Percentiles rank a stretch among this genome's conserved stretches.
Conservation (phyloP, 805 yeast genomes). For the Kodamaea fukazawae region DNA sequence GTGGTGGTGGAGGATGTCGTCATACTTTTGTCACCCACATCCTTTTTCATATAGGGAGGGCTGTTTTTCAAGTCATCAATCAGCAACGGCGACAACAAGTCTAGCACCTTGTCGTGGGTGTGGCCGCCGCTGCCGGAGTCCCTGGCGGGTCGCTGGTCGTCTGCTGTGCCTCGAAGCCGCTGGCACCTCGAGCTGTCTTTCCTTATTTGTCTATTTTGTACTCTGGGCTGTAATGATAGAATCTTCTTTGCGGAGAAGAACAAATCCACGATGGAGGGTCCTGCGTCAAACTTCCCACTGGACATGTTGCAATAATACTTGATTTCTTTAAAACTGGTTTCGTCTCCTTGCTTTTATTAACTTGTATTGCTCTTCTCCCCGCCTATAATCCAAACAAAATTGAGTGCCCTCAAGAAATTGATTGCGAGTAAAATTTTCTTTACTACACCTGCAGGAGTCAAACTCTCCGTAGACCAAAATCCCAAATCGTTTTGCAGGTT, state of each 20-base stretch:
- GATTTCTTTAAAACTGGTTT: not conserved
- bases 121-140: constrained; percentile 2
- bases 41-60: constrained; percentile 7
- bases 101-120: constrained; percentile 26
- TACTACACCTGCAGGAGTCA: not conserved
- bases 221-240: constrained; percentile 37
- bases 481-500: constrained; percentile 1
- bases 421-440: too few species aligned
- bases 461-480: too few species aligned
- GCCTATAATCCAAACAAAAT: not conserved
- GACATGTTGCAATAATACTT: constrained; percentile 5
- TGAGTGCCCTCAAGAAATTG: not conserved
- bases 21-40: not conserved
- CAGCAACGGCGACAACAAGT: constrained; percentile 40
- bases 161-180: constrained; percentile 2
- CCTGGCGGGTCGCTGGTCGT: constrained; percentile 2
- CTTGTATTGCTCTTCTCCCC: constrained; percentile 3
- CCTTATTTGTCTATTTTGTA: constrained; percentile 37
- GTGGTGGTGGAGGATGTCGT: constrained; percentile 6
- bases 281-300: constrained; percentile 12
- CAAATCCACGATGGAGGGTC: constrained; percentile 42
- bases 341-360: too few species aligned
- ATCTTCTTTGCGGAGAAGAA: constrained; percentile 41
- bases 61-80: constrained; percentile 34
- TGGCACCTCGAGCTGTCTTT: constrained; percentile 32